Evolutionary conservation across 345 rosid species (phyloP).

Genomic region (Punica granatum): DNA sequence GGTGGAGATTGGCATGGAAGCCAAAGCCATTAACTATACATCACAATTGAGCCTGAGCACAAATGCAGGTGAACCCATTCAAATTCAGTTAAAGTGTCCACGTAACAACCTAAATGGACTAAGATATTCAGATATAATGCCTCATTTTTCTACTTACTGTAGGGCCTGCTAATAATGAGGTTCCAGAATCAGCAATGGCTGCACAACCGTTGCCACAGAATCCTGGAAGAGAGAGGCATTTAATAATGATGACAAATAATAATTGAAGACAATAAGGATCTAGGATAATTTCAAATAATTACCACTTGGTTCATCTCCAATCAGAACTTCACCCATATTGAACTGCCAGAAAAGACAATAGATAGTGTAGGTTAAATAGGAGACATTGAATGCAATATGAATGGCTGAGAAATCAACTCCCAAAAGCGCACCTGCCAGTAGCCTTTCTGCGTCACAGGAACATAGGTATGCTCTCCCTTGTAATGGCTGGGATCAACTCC

Average conservation of each 20-base stretch:
- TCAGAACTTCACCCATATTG: slow-evolving; percentile 76
- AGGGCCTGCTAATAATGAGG: slow-evolving; percentile 88
- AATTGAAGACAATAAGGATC: neutral
- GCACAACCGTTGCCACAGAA: slow-evolving; percentile 56
- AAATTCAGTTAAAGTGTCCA: neutral
- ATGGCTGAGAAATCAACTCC: neutral
- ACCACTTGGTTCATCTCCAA: slow-evolving; percentile 81
- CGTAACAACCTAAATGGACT: neutral
- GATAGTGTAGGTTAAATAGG: slow-evolving; percentile 6
- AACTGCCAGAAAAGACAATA: slow-evolving; percentile 32
- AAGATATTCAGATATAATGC: neutral
- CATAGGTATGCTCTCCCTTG: slow-evolving; percentile 82
- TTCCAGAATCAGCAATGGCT: slow-evolving; percentile 94
- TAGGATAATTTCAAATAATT: slow-evolving; percentile 8
- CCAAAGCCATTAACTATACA: neutral
- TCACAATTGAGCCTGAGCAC: neutral
- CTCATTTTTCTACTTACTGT: slow-evolving; percentile 31
- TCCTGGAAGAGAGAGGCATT: slow-evolving; percentile 31
- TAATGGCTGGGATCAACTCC: slow-evolving; percentile 71
- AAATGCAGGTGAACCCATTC: neutral
- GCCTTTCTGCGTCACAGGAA: slow-evolving; percentile 82
- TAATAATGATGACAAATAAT: neutral
- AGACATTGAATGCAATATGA: neutral
- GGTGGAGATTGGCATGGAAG: neutral
- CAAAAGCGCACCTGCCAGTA: slow-evolving; percentile 71